Conservation (phyloP, 805 yeast species). For the Barnettozyma sucrosica region DNA sequence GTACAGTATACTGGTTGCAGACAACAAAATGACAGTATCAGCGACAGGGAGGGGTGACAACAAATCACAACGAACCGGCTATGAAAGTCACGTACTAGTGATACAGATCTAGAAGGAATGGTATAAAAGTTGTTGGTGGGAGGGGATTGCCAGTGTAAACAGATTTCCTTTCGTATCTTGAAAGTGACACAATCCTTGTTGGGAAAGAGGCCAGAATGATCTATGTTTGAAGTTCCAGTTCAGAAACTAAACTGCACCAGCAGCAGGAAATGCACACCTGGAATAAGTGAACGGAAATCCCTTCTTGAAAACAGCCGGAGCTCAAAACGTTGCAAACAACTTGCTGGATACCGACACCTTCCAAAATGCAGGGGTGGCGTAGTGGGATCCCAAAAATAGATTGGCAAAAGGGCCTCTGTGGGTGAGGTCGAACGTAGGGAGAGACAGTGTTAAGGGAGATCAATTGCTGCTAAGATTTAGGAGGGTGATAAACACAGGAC, state of each 20-base stretch:
- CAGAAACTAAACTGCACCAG: too few species aligned
- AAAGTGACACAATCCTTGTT: background rate
- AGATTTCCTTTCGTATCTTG: background rate
- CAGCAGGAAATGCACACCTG: too few species aligned
- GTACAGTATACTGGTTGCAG: background rate
- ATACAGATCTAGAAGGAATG: background rate
- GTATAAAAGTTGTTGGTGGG: background rate
- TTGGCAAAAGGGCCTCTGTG: background rate
- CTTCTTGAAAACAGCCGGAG: background rate
- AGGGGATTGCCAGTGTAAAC: background rate
- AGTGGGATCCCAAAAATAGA: background rate
- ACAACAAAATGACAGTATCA: background rate
- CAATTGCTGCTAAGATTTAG: background rate
- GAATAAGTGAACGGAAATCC: background rate
- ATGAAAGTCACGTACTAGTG: background rate
- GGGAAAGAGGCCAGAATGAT: background rate
- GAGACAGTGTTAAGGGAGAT: background rate
- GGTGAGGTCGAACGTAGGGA: background rate
- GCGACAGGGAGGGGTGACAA: background rate
- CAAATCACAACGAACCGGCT: background rate
- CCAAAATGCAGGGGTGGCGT: background rate
- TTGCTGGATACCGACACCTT: background rate
- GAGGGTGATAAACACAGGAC: background rate
- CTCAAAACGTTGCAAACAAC: background rate
- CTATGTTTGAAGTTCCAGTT: background rate